phyloP scores from a whole-genome alignment of 345 rosid genomes.

The Orychophragmus violaceus region DNA sequence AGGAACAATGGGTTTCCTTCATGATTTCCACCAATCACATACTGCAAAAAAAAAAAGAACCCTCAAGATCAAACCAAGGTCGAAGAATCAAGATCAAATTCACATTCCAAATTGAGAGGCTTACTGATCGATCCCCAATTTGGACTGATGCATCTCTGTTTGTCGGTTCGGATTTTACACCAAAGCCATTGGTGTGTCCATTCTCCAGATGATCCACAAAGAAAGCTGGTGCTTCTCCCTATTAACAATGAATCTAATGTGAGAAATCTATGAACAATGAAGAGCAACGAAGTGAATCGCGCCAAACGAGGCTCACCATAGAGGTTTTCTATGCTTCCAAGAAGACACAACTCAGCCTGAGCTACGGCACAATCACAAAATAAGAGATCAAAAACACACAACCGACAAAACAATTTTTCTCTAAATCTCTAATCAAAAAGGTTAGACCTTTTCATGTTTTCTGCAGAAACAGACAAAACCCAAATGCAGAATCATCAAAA shows the following conservation, averaged over 20 bases:
- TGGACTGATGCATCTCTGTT: constrained; percentile 31
- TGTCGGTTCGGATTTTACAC: constrained; percentile 38
- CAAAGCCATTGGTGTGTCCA: constrained; percentile 41
- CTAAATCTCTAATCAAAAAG: background rate
- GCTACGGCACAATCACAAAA: constrained; percentile 29
- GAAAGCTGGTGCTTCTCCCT: constrained; percentile 85
- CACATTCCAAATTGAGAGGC: constrained; percentile 7
- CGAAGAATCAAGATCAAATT: background rate
- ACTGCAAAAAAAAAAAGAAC: constrained; percentile 61
- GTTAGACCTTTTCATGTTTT: background rate
- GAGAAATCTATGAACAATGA: constrained; percentile 9
- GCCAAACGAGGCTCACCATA: constrained; percentile 69
- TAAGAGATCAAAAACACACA: constrained; percentile 13
- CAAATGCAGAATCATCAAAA: background rate
- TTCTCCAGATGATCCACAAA: constrained; percentile 34
- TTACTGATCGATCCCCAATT: constrained; percentile 54
- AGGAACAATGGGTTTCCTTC: constrained; percentile 46
- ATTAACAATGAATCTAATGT: constrained; percentile 22
- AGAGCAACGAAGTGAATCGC: constrained; percentile 25
- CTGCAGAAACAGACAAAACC: background rate
- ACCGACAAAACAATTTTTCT: background rate
- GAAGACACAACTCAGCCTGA: constrained; percentile 56
- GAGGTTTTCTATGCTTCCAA: constrained; percentile 49
- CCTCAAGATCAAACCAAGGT: constrained; percentile 20
- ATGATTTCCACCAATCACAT: constrained; percentile 50